Evolutionary conservation across 2,329 filamentous ascomycete species (phyloP).

Genomic region (Colletotrichum truncatum): DNA sequence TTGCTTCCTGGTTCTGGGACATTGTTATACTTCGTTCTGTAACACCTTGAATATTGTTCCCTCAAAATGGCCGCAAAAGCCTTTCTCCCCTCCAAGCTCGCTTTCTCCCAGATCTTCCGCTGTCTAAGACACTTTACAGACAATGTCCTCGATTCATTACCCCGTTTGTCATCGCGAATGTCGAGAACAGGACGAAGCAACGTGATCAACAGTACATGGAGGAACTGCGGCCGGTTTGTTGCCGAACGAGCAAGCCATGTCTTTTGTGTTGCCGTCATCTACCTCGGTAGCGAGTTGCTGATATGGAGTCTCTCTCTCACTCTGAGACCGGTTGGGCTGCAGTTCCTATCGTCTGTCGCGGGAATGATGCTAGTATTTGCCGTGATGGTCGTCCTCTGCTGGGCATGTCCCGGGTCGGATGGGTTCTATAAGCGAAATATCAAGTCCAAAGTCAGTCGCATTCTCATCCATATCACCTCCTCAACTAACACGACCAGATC

Average conservation of each 20-base stretch:
- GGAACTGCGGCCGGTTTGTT: neutral
- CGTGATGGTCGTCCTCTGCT: slow-evolving; percentile 40
- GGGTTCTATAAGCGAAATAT: slow-evolving; percentile 41
- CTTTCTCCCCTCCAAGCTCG: neutral
- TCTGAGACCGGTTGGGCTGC: slow-evolving; percentile 42
- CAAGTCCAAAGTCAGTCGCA: slow-evolving; percentile 42
- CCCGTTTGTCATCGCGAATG: slow-evolving; percentile 14
- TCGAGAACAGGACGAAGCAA: neutral
- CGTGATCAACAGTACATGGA: neutral
- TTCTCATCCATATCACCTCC: neutral
- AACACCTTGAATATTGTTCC: neutral
- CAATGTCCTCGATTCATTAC: neutral
- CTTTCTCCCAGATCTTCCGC: slow-evolving; percentile 34
- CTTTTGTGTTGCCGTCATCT: slow-evolving; percentile 46
- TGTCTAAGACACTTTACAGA: slow-evolving; percentile 38
- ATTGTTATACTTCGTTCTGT: neutral
- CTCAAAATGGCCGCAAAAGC: slow-evolving; percentile 6
- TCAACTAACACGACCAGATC: slow-evolving; percentile 44
- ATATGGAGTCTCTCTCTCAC: slow-evolving; percentile 53
- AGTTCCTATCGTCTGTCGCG: slow-evolving; percentile 58
- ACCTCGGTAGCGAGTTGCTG: slow-evolving; percentile 52
- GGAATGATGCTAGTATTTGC: slow-evolving; percentile 54
- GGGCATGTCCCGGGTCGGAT: slow-evolving; percentile 33
- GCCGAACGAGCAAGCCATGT: slow-evolving; percentile 34
- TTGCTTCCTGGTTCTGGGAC: neutral